phyloP scores from a whole-genome alignment of 2,329 filamentous ascomycete genomes.

The Dactylellina parvicollis region DNA sequence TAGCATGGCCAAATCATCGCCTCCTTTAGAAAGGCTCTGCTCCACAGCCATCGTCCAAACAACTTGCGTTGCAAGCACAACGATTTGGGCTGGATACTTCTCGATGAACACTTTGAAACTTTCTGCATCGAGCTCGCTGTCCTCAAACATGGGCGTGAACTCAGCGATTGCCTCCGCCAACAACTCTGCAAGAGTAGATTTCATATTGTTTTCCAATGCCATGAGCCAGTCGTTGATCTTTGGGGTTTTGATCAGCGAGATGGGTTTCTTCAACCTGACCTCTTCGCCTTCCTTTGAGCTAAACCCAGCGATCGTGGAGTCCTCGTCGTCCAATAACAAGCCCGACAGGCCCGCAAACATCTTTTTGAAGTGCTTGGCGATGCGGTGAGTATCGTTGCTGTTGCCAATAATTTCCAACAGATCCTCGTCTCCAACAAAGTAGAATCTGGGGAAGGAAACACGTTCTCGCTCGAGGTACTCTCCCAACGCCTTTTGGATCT shows the following conservation, averaged over 20 bases:
- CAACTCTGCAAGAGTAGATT: constrained; percentile 87
- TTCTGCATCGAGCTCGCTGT: constrained; percentile 73
- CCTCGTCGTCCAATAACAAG: constrained; percentile 89
- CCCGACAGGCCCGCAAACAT: constrained; percentile 98
- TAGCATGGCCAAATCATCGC: constrained; percentile 73
- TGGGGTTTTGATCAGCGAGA: constrained; percentile 90
- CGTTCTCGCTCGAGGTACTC: constrained; percentile 98
- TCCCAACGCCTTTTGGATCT: constrained; percentile 97
- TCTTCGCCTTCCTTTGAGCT: constrained; percentile 94
- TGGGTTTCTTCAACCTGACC: constrained; percentile 86
- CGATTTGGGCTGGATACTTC: constrained; percentile 89
- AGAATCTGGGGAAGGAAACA: constrained; percentile 97
- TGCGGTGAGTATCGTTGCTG: constrained; percentile 94
- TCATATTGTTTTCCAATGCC: constrained; percentile 91
- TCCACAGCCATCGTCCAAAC: constrained; percentile 93
- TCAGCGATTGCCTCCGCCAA: constrained; percentile 85
- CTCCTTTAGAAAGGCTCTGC: constrained; percentile 75
- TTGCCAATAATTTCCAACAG: constrained; percentile 99
- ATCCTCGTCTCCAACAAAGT: constrained; percentile 99
- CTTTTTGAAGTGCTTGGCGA: constrained; percentile 99
- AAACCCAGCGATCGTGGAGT: constrained; percentile 87
- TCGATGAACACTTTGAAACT: constrained; percentile 83
- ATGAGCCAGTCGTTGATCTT: constrained; percentile 99
- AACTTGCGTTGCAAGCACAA: constrained; percentile 91
- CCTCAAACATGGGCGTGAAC: constrained; percentile 80